A percentile compares a stretch with the other conserved stretches of the same genome.
Conservation (phyloP, 1,284 basidiomycete genomes). For the Ceratobasidium sp. region DNA sequence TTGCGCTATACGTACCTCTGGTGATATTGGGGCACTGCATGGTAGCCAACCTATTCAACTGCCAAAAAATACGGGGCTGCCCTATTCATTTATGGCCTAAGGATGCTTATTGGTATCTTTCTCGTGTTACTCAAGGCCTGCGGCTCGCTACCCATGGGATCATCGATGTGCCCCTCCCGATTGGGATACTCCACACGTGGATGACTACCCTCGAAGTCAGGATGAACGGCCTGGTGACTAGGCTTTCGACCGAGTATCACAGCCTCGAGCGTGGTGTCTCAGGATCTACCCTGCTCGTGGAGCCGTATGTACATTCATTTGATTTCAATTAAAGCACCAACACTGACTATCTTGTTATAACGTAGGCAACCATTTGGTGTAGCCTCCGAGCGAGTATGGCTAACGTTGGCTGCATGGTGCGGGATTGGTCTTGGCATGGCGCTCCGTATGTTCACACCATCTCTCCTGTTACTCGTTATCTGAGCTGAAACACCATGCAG, state of each 20-base stretch:
- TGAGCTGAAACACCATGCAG: background rate
- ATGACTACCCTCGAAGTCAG: slow-evolving; percentile 24
- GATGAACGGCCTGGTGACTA: slow-evolving; percentile 22
- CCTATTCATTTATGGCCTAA: background rate
- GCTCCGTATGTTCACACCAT: background rate
- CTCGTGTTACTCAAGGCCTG: background rate
- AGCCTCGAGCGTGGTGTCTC: background rate
- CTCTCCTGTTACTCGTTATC: background rate
- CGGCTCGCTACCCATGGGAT: slow-evolving; percentile 12
- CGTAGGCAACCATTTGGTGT: slow-evolving; percentile 25
- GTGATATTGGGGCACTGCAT: background rate
- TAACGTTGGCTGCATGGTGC: background rate
- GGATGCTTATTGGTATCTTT: background rate
- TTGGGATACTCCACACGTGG: slow-evolving; percentile 33
- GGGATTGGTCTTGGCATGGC: background rate
- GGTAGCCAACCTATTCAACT: background rate
- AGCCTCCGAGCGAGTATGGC: slow-evolving; percentile 3
- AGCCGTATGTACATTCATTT: background rate
- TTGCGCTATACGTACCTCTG: background rate
- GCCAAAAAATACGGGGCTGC: background rate
- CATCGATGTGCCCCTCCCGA: slow-evolving; percentile 14
- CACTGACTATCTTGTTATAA: background rate
- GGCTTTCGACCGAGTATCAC: slow-evolving; percentile 32
- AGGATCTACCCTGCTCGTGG: slow-evolving; percentile 2
- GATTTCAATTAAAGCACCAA: background rate